Base-by-base conservation (phyloP, 257 asterid genomes). In the Paulownia fortunei region DNA sequence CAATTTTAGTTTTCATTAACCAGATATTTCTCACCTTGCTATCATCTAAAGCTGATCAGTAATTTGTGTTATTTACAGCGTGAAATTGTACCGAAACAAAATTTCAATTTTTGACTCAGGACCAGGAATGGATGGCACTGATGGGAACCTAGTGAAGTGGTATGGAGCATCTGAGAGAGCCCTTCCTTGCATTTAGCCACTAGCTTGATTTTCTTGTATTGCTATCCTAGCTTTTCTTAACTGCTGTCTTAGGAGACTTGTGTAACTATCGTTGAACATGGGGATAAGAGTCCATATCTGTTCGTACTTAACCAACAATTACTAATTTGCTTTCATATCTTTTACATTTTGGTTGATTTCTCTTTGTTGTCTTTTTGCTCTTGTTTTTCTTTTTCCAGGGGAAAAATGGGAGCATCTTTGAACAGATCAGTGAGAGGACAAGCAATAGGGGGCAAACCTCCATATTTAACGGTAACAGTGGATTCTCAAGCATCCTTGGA, bases 41-140 rank as follows among this genome's bases (percentile, higher is more conserved):
- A 55, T 39, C 6, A 47, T 23, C 8, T 26, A 18, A 34, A 67
- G 36, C 78, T 79, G 78, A 68, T 74, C 26, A 74, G 54, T 54
- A 23, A 39, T 82, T 83, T 56, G 52, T 72, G 70, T 51, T 68
- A 34, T 82, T 69, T 81, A 76, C 88, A 93, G 98, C 2, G 81
- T 93, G 80, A 74, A 82, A 58, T 46, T 83, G 65, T 47, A 3
- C 5, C 9, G 37, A 41, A 27, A 68, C 23, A 90, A 42, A 63
- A 91, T 93, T 62, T 26, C 84, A 44, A 86, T 91, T 66, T 86
- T 88, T 54, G 94, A 91, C 83, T 72, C 93, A 4, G 97, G 97
- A 52, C 91, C 92, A 8, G 98, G 97, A 79, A 91, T 93, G 97
- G 97, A 93, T 74, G 96, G 93, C 12, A 80, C 87, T 34, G 83